A percentile compares a stretch with the other conserved stretches of the same genome.
phyloP scores from a whole-genome alignment of 495 filamentous ascomycete species.

The Penicillium simplicissimum region DNA sequence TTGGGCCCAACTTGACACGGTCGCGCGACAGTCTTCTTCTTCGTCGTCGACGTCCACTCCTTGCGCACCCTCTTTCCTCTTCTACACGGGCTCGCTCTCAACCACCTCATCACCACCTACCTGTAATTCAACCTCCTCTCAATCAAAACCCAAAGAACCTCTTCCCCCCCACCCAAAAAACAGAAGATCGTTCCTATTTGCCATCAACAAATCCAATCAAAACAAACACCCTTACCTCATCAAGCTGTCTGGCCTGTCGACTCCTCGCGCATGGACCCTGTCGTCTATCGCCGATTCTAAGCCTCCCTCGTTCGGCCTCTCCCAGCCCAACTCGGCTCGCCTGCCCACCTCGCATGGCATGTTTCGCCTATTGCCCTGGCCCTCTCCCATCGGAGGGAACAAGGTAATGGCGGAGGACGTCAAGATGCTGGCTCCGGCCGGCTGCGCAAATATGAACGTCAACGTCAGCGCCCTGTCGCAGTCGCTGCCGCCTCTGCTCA shows the following conservation, averaged over 20 bases:
- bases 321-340: slow-evolving; percentile 16
- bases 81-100: not conserved
- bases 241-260: not conserved
- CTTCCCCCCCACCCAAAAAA: not conserved
- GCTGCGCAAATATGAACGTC: slow-evolving; percentile 31
- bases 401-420: slow-evolving; percentile 52
- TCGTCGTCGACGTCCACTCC: slow-evolving; percentile 31
- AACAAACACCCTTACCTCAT: slow-evolving; percentile 11
- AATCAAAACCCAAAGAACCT: not conserved
- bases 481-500: slow-evolving; percentile 45
- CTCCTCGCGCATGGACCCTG: slow-evolving; percentile 32
- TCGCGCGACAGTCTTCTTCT: slow-evolving; percentile 23
- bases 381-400: slow-evolving; percentile 55
- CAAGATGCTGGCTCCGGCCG: slow-evolving; percentile 45
- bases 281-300: slow-evolving; percentile 19
- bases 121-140: not conserved
- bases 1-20: slow-evolving; percentile 23
- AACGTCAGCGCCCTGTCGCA: slow-evolving; percentile 34
- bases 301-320: slow-evolving; percentile 3
- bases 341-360: slow-evolving; percentile 53
- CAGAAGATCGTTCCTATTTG: not conserved
- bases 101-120: not conserved
- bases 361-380: slow-evolving; percentile 58
- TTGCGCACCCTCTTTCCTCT: slow-evolving; percentile 11
- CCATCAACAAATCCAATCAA: slow-evolving; percentile 1